These are phyloP conservation scores for Mycena maculata DNA, from an alignment of 768 basidiomycete species.

Conservation along the genomic window DNA sequence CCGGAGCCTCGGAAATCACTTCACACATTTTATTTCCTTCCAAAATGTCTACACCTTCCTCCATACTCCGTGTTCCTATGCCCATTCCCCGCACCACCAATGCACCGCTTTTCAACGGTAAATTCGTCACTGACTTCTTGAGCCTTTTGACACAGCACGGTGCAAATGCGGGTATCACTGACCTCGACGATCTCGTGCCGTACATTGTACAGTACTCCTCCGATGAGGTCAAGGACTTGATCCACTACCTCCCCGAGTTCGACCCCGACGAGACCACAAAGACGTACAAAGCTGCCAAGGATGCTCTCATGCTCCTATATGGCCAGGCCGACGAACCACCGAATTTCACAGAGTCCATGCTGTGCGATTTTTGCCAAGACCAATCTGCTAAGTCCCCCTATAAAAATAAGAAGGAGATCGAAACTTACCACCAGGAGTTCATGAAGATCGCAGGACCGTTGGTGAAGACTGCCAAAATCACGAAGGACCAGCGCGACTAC, in stretches of 20 bases:
- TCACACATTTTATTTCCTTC: too few species aligned
- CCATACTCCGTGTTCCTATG: slow-evolving; percentile 12
- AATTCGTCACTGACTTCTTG: slow-evolving; percentile 8
- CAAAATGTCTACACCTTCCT: too few species aligned
- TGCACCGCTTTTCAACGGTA: slow-evolving; percentile 19
- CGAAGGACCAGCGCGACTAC: not conserved
- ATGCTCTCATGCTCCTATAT: not conserved
- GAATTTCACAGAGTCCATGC: not conserved
- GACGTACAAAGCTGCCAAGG: not conserved
- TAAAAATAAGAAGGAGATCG: not conserved
- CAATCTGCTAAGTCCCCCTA: not conserved
- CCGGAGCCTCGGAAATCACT: too few species aligned
- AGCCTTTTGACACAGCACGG: slow-evolving; percentile 5
- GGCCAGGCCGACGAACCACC: not conserved
- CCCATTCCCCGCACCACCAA: slow-evolving; percentile 1
- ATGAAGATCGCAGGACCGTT: slow-evolving; percentile 9
- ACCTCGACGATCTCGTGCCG: not conserved
- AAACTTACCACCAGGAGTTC: not conserved
- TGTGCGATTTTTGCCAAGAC: not conserved
- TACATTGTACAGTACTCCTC: slow-evolving; percentile 9
- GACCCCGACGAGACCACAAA: not conserved
- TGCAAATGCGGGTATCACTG: slow-evolving; percentile 17
- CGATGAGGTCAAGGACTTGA: not conserved
- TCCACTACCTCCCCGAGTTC: slow-evolving; percentile 2
- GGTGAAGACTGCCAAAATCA: not conserved